Evolutionary conservation across 2,329 filamentous ascomycete genomes (phyloP).

Genomic region (Xylariaceae sp.): DNA sequence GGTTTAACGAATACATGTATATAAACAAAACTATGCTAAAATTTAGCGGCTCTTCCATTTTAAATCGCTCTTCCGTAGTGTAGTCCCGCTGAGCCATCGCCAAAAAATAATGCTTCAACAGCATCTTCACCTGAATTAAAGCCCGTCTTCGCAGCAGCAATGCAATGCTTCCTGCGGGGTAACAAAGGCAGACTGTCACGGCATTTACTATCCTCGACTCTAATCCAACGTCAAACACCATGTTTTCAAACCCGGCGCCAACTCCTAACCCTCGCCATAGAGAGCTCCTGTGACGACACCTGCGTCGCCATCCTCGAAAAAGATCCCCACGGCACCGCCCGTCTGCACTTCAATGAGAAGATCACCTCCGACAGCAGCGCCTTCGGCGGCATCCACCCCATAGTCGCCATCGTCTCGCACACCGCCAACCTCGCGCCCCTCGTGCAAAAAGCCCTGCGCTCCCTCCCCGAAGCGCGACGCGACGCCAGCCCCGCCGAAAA

Average conservation of each 20-base stretch:
- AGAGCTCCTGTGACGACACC: slow-evolving; percentile 89
- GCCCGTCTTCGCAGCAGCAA: background rate
- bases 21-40: no score
- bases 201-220: background rate
- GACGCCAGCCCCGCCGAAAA: background rate
- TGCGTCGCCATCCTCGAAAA: slow-evolving; percentile 77
- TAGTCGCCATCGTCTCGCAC: slow-evolving; percentile 70
- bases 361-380: slow-evolving; percentile 72
- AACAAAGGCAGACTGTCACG: slow-evolving; percentile 7
- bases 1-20: no score
- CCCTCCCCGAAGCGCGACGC: slow-evolving; percentile 38
- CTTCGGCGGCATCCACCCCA: slow-evolving; percentile 75
- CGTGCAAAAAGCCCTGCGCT: slow-evolving; percentile 56
- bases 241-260: slow-evolving; percentile 7
- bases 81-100: background rate
- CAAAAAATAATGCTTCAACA: background rate
- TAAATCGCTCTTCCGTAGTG: no score
- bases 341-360: slow-evolving; percentile 72
- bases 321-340: slow-evolving; percentile 38
- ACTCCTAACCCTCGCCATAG: slow-evolving; percentile 64
- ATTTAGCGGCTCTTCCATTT: no score
- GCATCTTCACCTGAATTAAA: background rate
- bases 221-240: background rate
- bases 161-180: slow-evolving; percentile 9
- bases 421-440: slow-evolving; percentile 64